These are phyloP conservation scores for Ogataea allantospora DNA, from an alignment of 805 yeast species.

Conservation along the genomic window DNA sequence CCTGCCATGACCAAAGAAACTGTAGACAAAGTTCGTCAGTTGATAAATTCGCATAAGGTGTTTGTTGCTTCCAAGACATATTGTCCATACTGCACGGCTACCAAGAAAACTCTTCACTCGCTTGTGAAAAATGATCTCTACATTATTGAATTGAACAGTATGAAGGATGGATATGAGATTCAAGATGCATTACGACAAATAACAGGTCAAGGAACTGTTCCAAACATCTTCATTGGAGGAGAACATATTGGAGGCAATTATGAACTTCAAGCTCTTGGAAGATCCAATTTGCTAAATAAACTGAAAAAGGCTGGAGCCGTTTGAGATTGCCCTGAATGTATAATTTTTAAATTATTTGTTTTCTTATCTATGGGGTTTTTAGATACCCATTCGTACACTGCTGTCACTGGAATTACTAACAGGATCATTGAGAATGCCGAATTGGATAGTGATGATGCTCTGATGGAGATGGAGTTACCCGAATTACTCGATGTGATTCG, in stretches of 20 bases:
- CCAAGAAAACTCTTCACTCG: slow-evolving; percentile 42
- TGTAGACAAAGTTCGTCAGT: slow-evolving; percentile 54
- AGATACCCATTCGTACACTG: slow-evolving; percentile 63
- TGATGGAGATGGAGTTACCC: slow-evolving; percentile 44
- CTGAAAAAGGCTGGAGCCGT: slow-evolving; percentile 10
- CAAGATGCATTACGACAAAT: slow-evolving; percentile 75
- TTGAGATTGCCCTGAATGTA: not conserved
- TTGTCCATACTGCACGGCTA: slow-evolving; percentile 62
- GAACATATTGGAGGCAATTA: slow-evolving; percentile 96
- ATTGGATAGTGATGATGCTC: slow-evolving; percentile 40
- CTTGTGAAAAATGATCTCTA: slow-evolving; percentile 45
- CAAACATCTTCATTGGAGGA: slow-evolving; percentile 86
- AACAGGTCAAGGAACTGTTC: slow-evolving; percentile 92
- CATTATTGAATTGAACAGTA: slow-evolving; percentile 50
- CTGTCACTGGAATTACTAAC: slow-evolving; percentile 64
- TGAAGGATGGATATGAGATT: slow-evolving; percentile 72
- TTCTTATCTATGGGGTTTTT: slow-evolving; percentile 47
- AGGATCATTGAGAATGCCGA: slow-evolving; percentile 45
- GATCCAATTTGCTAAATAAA: slow-evolving; percentile 20
- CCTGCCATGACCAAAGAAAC: slow-evolving; percentile 59
- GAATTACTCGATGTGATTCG: slow-evolving; percentile 57
- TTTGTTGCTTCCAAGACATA: slow-evolving; percentile 81
- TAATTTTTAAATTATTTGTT: not conserved
- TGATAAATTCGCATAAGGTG: slow-evolving; percentile 63
- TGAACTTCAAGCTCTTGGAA: slow-evolving; percentile 70